Conservation (phyloP, 345 rosid species). For the Passiflora organensis region DNA sequence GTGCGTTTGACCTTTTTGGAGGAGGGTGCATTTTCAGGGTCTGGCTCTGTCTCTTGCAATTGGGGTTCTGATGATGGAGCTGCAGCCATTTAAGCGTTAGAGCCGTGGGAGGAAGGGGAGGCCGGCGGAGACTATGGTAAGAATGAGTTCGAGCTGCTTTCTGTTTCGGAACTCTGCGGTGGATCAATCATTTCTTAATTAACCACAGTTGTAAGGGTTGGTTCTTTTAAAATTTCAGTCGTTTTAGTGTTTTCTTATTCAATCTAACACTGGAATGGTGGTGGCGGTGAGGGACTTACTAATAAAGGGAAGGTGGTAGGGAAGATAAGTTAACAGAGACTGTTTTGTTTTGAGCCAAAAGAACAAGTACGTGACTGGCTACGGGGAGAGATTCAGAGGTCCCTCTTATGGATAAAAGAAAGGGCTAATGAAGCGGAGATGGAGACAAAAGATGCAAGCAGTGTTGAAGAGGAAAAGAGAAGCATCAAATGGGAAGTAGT, state of each 20-base stretch:
- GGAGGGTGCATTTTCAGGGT: slow-evolving; percentile 2
- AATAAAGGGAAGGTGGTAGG: no score
- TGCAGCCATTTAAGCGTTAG: slow-evolving; percentile 3
- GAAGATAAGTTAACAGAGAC: no score
- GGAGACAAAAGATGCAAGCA: not conserved
- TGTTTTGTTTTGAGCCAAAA: no score
- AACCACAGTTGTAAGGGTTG: no score
- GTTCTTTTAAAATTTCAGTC: no score
- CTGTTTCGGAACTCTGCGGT: slow-evolving; percentile 32
- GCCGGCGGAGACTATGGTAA: slow-evolving; percentile 16
- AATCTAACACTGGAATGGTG: no score
- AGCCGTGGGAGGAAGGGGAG: slow-evolving; percentile 17
- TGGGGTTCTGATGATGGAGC: slow-evolving; percentile 11
- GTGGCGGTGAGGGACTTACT: not conserved
- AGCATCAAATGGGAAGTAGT: no score
- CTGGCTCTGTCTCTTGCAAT: not conserved
- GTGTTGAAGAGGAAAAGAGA: slow-evolving; percentile 12
- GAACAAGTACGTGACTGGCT: not conserved
- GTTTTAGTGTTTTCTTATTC: no score
- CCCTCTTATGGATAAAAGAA: no score
- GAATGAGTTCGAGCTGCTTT: slow-evolving; percentile 32
- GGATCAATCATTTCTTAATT: slow-evolving; percentile 24
- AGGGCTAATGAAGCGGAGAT: not conserved
- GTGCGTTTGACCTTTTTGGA: slow-evolving; percentile 37
- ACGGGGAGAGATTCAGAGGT: not conserved